phyloP scores from a whole-genome alignment of 1,139 yeast species.

The Magnusiomyces clavatus region DNA sequence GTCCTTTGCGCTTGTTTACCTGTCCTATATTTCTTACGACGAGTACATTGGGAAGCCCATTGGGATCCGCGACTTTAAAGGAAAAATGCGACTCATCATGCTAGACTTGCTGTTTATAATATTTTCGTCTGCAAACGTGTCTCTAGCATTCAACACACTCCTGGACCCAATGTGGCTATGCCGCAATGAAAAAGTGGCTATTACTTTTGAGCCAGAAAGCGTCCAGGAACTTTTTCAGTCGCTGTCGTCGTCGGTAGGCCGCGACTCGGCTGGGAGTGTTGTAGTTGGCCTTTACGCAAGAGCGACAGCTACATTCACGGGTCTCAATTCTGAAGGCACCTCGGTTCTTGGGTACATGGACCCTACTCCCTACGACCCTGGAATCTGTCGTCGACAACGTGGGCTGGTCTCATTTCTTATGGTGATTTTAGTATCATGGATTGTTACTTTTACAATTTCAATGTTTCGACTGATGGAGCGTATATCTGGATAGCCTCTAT shows the following conservation, averaged over 20 bases:
- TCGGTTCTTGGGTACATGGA: not conserved
- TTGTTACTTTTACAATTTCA: conserved; percentile 74
- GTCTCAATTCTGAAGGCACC: not conserved
- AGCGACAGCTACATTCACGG: too few species aligned
- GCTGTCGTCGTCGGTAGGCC: too few species aligned
- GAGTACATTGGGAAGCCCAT: conserved; percentile 89
- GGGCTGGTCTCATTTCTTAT: conserved; percentile 75
- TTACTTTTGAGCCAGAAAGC: not conserved
- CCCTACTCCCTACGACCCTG: conserved; percentile 25
- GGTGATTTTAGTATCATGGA: conserved; percentile 72
- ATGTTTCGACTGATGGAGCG: conserved; percentile 76
- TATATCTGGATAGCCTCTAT: conserved; percentile 30
- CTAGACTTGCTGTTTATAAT: conserved; percentile 81
- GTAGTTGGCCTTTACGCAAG: too few species aligned
- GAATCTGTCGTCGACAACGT: conserved; percentile 71
- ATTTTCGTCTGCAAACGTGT: conserved; percentile 84
- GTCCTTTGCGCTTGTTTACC: conserved; percentile 66
- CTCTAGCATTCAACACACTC: conserved; percentile 77
- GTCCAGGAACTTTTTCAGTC: not conserved
- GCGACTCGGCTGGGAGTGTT: too few species aligned
- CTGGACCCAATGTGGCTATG: conserved; percentile 50
- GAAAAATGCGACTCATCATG: conserved; percentile 68
- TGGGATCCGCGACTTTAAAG: conserved; percentile 77
- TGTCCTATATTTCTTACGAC: conserved; percentile 77
- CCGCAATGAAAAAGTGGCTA: not conserved